Evolutionary conservation across 345 rosid species (phyloP), one percentile per base, ranked within the genome.

Genomic region (Pugionium cornutum): DNA sequence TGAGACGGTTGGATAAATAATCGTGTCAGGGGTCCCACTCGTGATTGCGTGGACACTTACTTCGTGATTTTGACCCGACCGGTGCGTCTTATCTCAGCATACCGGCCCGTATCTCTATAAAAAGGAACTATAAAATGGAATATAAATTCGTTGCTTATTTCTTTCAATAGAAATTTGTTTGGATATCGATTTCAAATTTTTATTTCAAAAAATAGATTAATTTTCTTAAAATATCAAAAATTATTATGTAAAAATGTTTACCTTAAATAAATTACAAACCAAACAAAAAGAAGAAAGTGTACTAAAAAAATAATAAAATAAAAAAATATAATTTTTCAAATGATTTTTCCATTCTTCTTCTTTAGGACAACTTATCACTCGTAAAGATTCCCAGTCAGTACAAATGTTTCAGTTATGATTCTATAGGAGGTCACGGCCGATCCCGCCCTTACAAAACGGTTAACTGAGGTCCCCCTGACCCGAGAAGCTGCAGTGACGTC

Each of bases 321-420:
- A 18, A 18, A 18, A 18, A 18, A 18, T 18, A 18, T 18, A 18
- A 18, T 18, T 18, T 18, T 18, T 18, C 0, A 18, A 18, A 18
- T 0, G 18, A 18, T 0, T 18, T 18, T 18, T 18, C 18, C 18
- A 18, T 18, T 18, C 83, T 92, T 89, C 87, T 83, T 86, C 88
- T 87, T 89, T 67, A 89, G 62, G n/a, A 84, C 77, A 40, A 53
- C 66, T 41, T 84, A 79, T 68, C 82, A 82, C 75, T 83, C 91
- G 37, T 77, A 79, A 61, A 81, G 77, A 80, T 70, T 70, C 9
- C 88, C 85, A 27, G 46, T 66, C 34, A 26, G 29, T 18, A 82
- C 79, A 74, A 84, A 86, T 9, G 83, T 86, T 77, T 92, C 97
- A 2, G 88, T 88, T 29, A 89, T 81, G 59, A 87, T 73, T 68